Percentiles rank a stretch among this genome's conserved stretches.
Evolutionary conservation across 345 rosid genomes (phyloP).

Genomic region (Rhodomyrtus tomentosa): DNA sequence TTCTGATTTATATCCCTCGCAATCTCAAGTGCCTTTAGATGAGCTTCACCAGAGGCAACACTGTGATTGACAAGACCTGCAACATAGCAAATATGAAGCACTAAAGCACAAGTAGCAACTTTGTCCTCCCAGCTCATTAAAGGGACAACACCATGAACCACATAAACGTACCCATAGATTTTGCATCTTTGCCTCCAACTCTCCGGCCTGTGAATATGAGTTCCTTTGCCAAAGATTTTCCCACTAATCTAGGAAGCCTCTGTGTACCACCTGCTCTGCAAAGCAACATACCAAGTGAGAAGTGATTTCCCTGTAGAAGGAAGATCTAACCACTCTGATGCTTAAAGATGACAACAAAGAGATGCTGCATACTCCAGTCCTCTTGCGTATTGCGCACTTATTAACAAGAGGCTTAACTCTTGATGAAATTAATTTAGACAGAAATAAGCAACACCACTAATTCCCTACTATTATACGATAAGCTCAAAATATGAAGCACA

Average conservation of each 20-base stretch:
- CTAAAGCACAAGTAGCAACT: neutral
- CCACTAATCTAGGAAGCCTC: constrained; percentile 78
- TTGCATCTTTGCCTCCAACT: constrained; percentile 64
- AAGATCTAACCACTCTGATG: neutral
- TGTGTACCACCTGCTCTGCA: constrained; percentile 91
- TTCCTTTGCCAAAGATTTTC: constrained; percentile 73
- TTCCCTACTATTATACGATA: neutral
- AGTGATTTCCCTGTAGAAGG: neutral
- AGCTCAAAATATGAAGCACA: neutral
- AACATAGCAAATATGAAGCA: neutral
- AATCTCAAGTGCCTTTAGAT: constrained; percentile 62
- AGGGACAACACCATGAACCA: neutral
- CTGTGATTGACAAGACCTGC: constrained; percentile 69
- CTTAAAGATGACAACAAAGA: neutral
- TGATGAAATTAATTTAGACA: neutral
- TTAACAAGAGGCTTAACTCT: neutral
- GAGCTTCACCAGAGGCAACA: constrained; percentile 68
- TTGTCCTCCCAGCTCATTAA: neutral
- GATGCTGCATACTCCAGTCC: neutral
- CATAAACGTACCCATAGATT: constrained; percentile 34
- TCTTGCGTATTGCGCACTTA: neutral
- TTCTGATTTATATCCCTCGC: constrained; percentile 77
- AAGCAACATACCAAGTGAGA: neutral
- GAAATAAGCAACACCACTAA: neutral
- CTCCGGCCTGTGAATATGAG: constrained; percentile 75